Conservation (phyloP, 306 rosid species). For the Citrullus mucosospermus region DNA sequence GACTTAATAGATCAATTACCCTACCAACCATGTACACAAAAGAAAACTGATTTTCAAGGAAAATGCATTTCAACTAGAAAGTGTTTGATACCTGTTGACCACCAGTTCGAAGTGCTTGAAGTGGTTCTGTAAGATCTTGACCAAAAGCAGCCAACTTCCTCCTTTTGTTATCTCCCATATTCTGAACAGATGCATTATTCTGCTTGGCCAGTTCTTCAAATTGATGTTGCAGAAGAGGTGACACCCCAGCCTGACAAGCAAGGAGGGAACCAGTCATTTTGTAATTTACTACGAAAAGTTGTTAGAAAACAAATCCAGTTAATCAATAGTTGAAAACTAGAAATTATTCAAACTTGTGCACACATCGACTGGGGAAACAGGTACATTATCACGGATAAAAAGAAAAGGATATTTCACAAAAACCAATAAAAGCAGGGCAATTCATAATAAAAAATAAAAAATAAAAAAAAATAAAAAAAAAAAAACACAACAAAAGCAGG, state of each 20-base stretch:
- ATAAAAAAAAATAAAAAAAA: too few relatives aligned
- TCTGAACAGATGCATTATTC: slow-evolving; percentile 26
- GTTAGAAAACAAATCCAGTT: background rate
- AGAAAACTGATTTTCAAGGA: background rate
- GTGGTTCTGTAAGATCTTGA: slow-evolving; percentile 83
- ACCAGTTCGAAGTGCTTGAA: slow-evolving; percentile 64
- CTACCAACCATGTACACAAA: background rate
- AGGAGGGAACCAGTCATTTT: background rate
- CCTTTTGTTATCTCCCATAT: slow-evolving; percentile 35
- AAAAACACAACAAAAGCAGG: background rate
- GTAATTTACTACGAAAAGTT: background rate
- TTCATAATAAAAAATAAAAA: background rate
- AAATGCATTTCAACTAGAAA: background rate
- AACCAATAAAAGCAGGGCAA: background rate
- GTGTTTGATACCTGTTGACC: slow-evolving; percentile 62
- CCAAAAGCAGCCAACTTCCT: slow-evolving; percentile 69
- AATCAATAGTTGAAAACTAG: background rate
- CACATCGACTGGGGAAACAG: background rate
- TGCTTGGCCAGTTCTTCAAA: slow-evolving; percentile 60
- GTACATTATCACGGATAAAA: background rate
- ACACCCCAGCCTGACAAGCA: slow-evolving; percentile 63
- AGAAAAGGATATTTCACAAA: background rate
- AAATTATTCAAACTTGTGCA: background rate
- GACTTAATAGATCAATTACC: background rate
- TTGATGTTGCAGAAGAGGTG: slow-evolving; percentile 75